Percentiles rank a stretch among this genome's conserved stretches.
Evolutionary conservation across 2,329 filamentous ascomycete species (phyloP).

Genomic region (Colletotrichum tropicicola): DNA sequence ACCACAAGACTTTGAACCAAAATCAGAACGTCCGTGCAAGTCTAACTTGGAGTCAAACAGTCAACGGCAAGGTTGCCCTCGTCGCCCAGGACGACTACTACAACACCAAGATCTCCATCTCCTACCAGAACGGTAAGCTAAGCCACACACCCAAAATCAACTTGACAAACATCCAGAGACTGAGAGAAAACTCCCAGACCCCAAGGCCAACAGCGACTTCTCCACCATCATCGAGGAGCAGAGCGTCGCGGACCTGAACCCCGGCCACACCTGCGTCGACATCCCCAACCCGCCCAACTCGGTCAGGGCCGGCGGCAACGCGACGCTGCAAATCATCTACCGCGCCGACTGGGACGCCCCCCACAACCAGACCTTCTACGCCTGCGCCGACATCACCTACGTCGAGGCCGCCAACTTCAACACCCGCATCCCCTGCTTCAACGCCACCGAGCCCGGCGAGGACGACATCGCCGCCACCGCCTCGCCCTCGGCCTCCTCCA

Average conservation of each 20-base stretch:
- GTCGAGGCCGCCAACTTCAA: slow-evolving; percentile 39
- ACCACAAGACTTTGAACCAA: too few species aligned
- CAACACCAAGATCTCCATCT: slow-evolving; percentile 58
- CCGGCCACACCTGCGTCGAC: slow-evolving; percentile 49
- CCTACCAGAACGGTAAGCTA: slow-evolving; percentile 55
- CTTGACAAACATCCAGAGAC: background rate
- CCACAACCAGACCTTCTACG: slow-evolving; percentile 47
- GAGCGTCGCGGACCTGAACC: slow-evolving; percentile 41
- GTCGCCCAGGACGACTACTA: slow-evolving; percentile 63
- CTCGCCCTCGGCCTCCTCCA: slow-evolving; percentile 27
- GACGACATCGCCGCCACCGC: slow-evolving; percentile 34
- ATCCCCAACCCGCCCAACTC: slow-evolving; percentile 38
- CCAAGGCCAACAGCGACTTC: slow-evolving; percentile 41
- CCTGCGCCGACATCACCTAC: slow-evolving; percentile 50
- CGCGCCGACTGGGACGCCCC: slow-evolving; percentile 43
- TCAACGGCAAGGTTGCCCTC: slow-evolving; percentile 58
- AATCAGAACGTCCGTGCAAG: too few species aligned
- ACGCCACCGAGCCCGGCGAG: slow-evolving; percentile 39
- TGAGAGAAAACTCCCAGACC: slow-evolving; percentile 35
- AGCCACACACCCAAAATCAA: background rate
- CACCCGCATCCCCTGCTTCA: slow-evolving; percentile 43
- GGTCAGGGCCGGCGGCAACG: slow-evolving; percentile 44
- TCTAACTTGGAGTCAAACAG: too few species aligned
- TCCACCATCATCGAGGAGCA: slow-evolving; percentile 39
- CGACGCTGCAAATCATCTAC: slow-evolving; percentile 52